Evolutionary conservation across 2,329 filamentous ascomycete species (phyloP).

Genomic region (Cladosporium austrohemisphaericum): DNA sequence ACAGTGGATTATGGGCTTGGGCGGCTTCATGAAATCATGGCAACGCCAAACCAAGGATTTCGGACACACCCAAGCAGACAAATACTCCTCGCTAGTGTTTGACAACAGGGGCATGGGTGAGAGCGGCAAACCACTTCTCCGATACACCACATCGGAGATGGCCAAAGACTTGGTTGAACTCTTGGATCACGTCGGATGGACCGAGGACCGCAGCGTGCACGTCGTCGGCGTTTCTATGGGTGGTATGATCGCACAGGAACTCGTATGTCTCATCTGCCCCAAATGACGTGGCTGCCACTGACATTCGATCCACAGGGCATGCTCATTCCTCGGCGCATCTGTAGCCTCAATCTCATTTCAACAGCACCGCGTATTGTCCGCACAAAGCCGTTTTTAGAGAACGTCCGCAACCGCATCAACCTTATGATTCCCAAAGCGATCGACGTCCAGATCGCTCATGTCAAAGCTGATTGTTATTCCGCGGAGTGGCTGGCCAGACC

Average conservation of each 20-base stretch:
- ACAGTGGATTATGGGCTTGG: constrained; percentile 78
- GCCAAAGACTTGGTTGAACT: constrained; percentile 73
- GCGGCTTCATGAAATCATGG: constrained; percentile 65
- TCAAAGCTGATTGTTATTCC: constrained; percentile 65
- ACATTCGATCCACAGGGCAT: constrained; percentile 21
- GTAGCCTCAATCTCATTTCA: constrained; percentile 49
- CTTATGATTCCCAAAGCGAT: constrained; percentile 66
- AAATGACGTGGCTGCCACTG: background rate
- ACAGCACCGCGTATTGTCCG: constrained; percentile 48
- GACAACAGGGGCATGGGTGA: constrained; percentile 84
- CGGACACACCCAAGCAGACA: constrained; percentile 63
- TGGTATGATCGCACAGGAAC: constrained; percentile 87
- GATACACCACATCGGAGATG: constrained; percentile 84
- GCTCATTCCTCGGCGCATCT: constrained; percentile 47
- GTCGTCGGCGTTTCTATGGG: constrained; percentile 78
- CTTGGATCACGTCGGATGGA: constrained; percentile 67
- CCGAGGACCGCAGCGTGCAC: constrained; percentile 55
- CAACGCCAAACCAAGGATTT: constrained; percentile 81
- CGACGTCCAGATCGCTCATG: constrained; percentile 61
- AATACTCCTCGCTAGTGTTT: constrained; percentile 70
- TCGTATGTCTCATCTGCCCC: constrained; percentile 44
- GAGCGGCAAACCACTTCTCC: constrained; percentile 70
- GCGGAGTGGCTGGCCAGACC: constrained; percentile 58
- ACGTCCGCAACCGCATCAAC: constrained; percentile 57
- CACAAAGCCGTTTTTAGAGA: constrained; percentile 55